phyloP scores from a whole-genome alignment of 257 asterid genomes.

The Asclepias syriaca region DNA sequence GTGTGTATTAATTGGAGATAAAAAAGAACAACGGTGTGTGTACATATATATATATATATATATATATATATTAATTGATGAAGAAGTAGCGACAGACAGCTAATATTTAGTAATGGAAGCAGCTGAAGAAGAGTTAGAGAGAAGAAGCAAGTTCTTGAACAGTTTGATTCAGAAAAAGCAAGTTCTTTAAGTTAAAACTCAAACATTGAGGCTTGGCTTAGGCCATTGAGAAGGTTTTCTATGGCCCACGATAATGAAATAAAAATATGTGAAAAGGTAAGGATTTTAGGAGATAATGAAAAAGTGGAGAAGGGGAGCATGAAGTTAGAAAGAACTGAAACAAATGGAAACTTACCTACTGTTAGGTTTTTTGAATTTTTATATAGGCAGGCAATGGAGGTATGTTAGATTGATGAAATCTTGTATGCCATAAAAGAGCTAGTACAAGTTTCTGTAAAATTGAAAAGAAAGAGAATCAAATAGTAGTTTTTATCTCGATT shows the following conservation, averaged over 20 bases:
- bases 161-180: no score
- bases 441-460: background rate
- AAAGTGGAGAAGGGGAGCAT: background rate
- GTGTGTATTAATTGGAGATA: no score
- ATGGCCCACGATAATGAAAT: background rate
- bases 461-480: background rate
- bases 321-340: background rate
- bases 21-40: no score
- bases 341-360: background rate
- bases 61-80: no score
- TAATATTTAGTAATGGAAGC: no score
- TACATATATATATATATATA: no score
- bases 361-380: background rate
- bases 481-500: background rate
- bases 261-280: background rate
- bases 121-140: no score
- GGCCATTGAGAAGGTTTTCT: background rate
- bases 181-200: background rate
- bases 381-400: no score
- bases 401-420: background rate
- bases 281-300: background rate
- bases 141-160: no score
- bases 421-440: background rate
- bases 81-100: no score
- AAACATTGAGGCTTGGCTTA: background rate